phyloP scores from a whole-genome alignment of 345 rosid species.

The Clausena lansium region DNA sequence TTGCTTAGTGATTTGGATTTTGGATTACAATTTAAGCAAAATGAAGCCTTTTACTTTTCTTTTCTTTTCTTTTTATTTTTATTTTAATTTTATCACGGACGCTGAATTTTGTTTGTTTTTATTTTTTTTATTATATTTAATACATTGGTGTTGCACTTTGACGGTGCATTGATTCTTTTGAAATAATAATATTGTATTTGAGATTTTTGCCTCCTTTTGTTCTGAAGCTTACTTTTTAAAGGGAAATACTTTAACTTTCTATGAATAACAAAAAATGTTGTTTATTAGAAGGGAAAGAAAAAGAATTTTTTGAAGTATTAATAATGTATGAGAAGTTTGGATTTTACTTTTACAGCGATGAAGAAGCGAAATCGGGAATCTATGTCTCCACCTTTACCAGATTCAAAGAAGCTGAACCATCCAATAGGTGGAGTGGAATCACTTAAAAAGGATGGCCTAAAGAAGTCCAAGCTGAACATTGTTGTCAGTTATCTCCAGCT shows the following conservation, averaged over 20 bases:
- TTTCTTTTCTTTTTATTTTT: slow-evolving; percentile 43
- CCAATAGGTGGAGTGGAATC: slow-evolving; percentile 35
- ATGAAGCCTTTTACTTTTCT: slow-evolving; percentile 35
- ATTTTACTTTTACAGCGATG: slow-evolving; percentile 63
- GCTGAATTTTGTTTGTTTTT: slow-evolving; percentile 38
- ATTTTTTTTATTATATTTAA: slow-evolving; percentile 20
- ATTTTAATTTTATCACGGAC: slow-evolving; percentile 46
- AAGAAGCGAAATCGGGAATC: slow-evolving; percentile 69
- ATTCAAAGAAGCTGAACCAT: slow-evolving; percentile 54
- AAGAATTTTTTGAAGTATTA: slow-evolving; percentile 12
- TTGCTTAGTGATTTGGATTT: slow-evolving; percentile 34
- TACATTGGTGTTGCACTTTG: slow-evolving; percentile 29
- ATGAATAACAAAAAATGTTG: slow-evolving; percentile 22
- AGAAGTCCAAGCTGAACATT: slow-evolving; percentile 45
- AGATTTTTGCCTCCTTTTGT: slow-evolving; percentile 4
- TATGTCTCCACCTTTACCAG: slow-evolving; percentile 43
- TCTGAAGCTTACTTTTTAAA: slow-evolving; percentile 28
- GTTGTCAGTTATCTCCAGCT: slow-evolving; percentile 38
- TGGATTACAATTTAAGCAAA: slow-evolving; percentile 52
- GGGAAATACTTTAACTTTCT: slow-evolving; percentile 26
- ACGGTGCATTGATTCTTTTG: slow-evolving; percentile 27
- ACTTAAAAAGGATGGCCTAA: slow-evolving; percentile 35
- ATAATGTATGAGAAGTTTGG: slow-evolving; percentile 19
- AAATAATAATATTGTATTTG: slow-evolving; percentile 11
- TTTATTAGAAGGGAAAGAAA: background rate